A percentile compares a stretch with the other conserved stretches of the same genome.
phyloP scores from a whole-genome alignment of 129 eudicot genomes.

The Saposhnikovia divaricata region DNA sequence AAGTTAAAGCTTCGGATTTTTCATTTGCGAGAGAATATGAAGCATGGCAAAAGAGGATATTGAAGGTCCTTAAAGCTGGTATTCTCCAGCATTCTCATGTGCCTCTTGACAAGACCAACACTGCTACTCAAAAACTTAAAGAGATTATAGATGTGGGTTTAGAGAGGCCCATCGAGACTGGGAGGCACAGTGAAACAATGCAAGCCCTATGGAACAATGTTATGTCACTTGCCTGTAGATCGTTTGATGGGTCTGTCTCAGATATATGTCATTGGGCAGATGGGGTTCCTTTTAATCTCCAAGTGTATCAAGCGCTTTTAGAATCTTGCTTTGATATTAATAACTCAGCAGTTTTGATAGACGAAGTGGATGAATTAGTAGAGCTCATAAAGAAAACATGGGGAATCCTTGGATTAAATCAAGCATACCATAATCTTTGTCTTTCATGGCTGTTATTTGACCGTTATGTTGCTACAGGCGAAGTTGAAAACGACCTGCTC shows the following conservation, averaged over 20 bases:
- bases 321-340: slow-evolving; percentile 80
- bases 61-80: slow-evolving; percentile 82
- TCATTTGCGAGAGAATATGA: slow-evolving; percentile 71
- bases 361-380: slow-evolving; percentile 88
- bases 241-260: slow-evolving; percentile 54
- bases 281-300: slow-evolving; percentile 79
- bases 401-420: slow-evolving; percentile 81
- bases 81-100: slow-evolving; percentile 72
- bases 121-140: slow-evolving; percentile 55
- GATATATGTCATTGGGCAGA: slow-evolving; percentile 96
- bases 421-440: slow-evolving; percentile 82
- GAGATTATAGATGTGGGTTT: slow-evolving; percentile 60
- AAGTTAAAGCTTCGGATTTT: slow-evolving; percentile 82
- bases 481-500: slow-evolving; percentile 60
- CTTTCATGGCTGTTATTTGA: slow-evolving; percentile 84
- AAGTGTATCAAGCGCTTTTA: slow-evolving; percentile 72
- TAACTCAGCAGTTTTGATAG: slow-evolving; percentile 64
- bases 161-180: slow-evolving; percentile 85
- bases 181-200: slow-evolving; percentile 81
- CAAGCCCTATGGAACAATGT: slow-evolving; percentile 76
- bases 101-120: slow-evolving; percentile 55
- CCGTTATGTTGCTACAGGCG: slow-evolving; percentile 80
- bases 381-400: slow-evolving; percentile 93
- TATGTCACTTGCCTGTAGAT: slow-evolving; percentile 69
- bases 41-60: slow-evolving; percentile 84